phyloP scores from a whole-genome alignment of 2,329 filamentous ascomycete genomes.

The Colletotrichum somersetense region DNA sequence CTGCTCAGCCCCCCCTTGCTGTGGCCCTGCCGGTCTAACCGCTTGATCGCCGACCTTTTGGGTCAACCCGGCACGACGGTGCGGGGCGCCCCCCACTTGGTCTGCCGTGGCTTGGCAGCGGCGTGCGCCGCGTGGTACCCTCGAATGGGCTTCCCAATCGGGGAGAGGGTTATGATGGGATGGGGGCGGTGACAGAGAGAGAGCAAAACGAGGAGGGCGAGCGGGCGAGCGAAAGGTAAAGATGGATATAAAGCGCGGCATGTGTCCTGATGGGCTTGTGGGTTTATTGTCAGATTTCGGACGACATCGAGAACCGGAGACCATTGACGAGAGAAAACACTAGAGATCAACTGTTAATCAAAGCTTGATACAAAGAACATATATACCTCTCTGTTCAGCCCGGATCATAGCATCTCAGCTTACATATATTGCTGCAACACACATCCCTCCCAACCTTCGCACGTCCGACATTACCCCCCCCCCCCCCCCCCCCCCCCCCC shows the following conservation, averaged over 20 bases:
- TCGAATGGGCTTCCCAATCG: slow-evolving; percentile 39
- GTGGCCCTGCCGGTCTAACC: background rate
- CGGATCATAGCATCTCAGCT: background rate
- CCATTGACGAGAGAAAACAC: background rate
- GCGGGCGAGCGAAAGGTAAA: background rate
- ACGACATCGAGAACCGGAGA: background rate
- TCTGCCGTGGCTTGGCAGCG: slow-evolving; percentile 36
- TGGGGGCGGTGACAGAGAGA: background rate
- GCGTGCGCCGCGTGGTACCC: slow-evolving; percentile 10
- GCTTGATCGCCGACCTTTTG: slow-evolving; percentile 7
- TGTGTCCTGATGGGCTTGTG: background rate
- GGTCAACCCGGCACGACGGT: slow-evolving; percentile 31
- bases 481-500: no score
- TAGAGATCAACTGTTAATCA: background rate
- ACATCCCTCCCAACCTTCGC: background rate
- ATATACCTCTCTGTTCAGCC: background rate
- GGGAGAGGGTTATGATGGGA: background rate
- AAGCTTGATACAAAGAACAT: background rate
- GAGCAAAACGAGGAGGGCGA: background rate
- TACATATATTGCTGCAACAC: background rate
- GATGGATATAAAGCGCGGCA: background rate
- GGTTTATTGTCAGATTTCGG: background rate
- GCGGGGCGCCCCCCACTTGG: slow-evolving; percentile 33
- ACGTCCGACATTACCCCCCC: background rate
- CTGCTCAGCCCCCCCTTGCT: slow-evolving; percentile 10